Conservation (phyloP, 331 rosid species). For the Phaseolus coccineus region DNA sequence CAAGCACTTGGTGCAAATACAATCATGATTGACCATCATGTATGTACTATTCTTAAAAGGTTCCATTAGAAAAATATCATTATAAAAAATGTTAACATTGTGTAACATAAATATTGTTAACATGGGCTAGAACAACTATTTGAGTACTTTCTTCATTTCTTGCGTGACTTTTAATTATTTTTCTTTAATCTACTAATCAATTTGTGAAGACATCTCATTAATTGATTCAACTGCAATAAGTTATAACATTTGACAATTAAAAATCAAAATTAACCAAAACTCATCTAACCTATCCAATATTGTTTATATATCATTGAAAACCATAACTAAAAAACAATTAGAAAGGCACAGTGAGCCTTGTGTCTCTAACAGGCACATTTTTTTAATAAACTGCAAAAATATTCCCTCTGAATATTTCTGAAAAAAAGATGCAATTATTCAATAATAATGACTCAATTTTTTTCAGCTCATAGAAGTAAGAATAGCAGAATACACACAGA, state of each 20-base stretch:
- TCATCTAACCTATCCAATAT: not conserved
- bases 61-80: slow-evolving; percentile 20
- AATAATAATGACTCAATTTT: not conserved
- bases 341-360: not conserved
- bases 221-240: not conserved
- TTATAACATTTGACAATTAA: not conserved
- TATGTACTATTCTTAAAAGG: not conserved
- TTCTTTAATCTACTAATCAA: not conserved
- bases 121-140: not conserved
- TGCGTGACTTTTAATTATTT: not conserved
- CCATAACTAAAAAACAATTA: not conserved
- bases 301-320: slow-evolving; percentile 17
- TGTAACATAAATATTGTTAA: slow-evolving; percentile 9
- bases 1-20: not conserved
- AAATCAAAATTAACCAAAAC: not conserved
- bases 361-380: not conserved
- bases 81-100: slow-evolving; percentile 6
- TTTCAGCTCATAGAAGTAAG: slow-evolving; percentile 21
- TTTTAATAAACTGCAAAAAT: not conserved
- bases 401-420: not conserved
- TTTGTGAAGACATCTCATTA: not conserved
- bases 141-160: not conserved
- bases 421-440: not conserved
- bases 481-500: slow-evolving; percentile 56
- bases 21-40: not conserved